Conservation (phyloP, 2,329 filamentous ascomycete genomes). For the Trichophaea hybrida region DNA sequence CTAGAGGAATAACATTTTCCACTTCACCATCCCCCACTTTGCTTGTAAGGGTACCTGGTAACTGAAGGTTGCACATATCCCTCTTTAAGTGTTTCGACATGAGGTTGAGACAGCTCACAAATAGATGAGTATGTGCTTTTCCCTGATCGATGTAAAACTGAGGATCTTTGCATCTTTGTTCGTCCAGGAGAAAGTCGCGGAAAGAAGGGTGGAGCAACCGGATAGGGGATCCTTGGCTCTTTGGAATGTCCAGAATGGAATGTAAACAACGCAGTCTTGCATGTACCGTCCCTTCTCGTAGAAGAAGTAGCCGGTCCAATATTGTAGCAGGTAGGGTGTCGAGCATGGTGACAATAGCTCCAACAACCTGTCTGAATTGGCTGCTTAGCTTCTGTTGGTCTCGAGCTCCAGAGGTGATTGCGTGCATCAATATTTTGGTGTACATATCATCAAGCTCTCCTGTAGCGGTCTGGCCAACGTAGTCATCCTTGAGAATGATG, state of each 20-base stretch:
- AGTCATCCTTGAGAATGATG: too few species aligned
- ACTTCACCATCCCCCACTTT: conserved; percentile 8
- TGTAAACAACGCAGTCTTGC: conserved; percentile 20
- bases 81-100: conserved; percentile 1
- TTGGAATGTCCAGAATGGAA: conserved; percentile 25
- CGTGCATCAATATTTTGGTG: neutral
- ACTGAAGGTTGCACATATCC: conserved; percentile 16
- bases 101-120: conserved; percentile 15
- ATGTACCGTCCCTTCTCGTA: conserved; percentile 9
- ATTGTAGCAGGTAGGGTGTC: conserved; percentile 21
- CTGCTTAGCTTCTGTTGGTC: neutral
- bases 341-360: conserved; percentile 22
- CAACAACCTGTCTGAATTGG: conserved; percentile 11
- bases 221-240: conserved; percentile 21
- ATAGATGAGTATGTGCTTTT: conserved; percentile 16
- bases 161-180: conserved; percentile 4
- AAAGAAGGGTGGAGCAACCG: conserved; percentile 18
- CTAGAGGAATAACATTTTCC: conserved; percentile 12
- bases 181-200: conserved; percentile 26
- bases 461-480: too few species aligned
- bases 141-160: conserved; percentile 19
- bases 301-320: too few species aligned
- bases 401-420: neutral
- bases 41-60: conserved; percentile 9
- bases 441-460: neutral